Base-by-base conservation (phyloP, 352 stramenopile genomes). In the Phytophthora fragariaefolia region DNA sequence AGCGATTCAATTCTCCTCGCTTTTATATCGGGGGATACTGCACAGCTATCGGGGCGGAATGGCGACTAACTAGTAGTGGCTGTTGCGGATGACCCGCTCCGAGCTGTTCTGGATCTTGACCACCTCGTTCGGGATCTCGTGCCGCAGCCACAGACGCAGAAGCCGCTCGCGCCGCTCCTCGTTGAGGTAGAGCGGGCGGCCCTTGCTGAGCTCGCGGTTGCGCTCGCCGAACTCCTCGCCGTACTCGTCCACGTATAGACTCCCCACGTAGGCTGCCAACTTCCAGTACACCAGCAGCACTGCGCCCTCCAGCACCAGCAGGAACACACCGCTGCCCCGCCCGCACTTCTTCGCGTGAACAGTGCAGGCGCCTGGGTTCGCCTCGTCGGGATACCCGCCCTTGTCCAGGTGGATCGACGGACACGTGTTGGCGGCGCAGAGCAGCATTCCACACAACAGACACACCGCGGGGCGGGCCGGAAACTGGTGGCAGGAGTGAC, bases 61-160 rank as follows among this genome's bases (percentile, higher is more conserved):
- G 10, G 22, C 18, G 43, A 6, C 18, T 6, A 17, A 20, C 61
- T 82, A 95, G 74, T 95, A 96, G 69, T 95, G 85, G 47, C 88
- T 95, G 58, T 96, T 95, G 65, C 85, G 83, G 40, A 96, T 93
- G 43, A 96, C 84, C 18, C 87, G 85, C 61, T 95, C 87, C n/a
- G 85, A 93, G 70, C 80, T 94, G 70, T 96, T 96, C 69, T 95
- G 86, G 51, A 93, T 94, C 53, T 92, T 90, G 34, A 96, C 88
- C 27, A 96, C 86, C 65, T 95, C 88, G 58, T 92, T 91, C 23
- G 87, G 86, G 61, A 96, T 93, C 66, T 92, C 83, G 57, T 96
- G 88, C 20, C 80, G 77, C 50, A 83, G 65, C 88, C 88, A 96
- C 5, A 96, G 69, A 5, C 84, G 82, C 59, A 95, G 59, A 20